Evolutionary conservation across 495 filamentous ascomycete genomes (phyloP), one percentile per base, ranked within the genome.

Genomic region (Geopyxis carbonaria): DNA sequence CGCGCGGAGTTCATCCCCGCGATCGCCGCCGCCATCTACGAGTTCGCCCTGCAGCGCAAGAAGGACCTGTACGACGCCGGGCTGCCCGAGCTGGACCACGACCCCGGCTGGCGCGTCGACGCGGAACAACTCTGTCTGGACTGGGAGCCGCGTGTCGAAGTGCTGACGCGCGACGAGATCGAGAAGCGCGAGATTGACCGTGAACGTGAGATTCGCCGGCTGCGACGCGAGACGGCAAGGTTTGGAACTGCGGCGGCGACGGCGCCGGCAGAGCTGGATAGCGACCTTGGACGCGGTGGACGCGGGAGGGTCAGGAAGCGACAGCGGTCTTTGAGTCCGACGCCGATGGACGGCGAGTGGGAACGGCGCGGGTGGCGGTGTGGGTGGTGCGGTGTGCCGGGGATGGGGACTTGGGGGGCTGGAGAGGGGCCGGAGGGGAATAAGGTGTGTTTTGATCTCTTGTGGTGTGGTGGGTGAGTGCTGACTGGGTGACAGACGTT

Each of bases 181-280:
- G 91, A 99, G 59, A 91, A 92, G 60, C 72, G 91, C 21, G 89
- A 99, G 58, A 84, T 83, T 37, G 91, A 95, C 54, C 72, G 91
- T 18, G 89, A 95, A 57, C 62, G 89, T 21, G 84, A 95, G 61
- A 78, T 93, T 23, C 62, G 89, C 21, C 69, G 91, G 32, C 57
- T 94, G 30, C 70, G 89, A 33, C 67, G 89, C 50, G 89, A 99
- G 58, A 94, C 87, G 7, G 89, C 89, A 0, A 65, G 87, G 21
- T 91, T 95, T 83, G 73, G 62, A 6, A 41, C 28, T 22, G 38
- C 38, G 2, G 24, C 29, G 7, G 29, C 43, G 1, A 34, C 67
- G 64, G 53, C 66, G 67, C 50, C 75, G 50, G 14, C 77, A 86
- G 70, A 92, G 83, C 21, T 67, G 82, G 31, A 53, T 22, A 38